phyloP scores from a whole-genome alignment of 2,329 filamentous ascomycete species.

The Alternaria angustiovoidea region DNA sequence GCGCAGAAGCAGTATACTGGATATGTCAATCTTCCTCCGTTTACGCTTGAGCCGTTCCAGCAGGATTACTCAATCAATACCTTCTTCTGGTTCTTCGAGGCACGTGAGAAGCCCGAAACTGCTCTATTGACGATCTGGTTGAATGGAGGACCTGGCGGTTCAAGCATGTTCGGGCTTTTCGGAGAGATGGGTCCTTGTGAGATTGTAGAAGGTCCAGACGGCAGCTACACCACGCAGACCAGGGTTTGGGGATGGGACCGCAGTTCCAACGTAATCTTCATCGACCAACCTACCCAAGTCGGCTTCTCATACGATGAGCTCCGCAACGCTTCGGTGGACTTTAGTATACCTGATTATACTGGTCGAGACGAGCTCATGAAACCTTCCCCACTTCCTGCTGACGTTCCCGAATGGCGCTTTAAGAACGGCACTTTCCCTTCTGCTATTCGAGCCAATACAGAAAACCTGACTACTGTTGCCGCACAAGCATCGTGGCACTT shows the following conservation, averaged over 20 bases:
- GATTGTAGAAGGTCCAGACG: slow-evolving; percentile 54
- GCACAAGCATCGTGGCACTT: slow-evolving; percentile 72
- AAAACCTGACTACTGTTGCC: slow-evolving; percentile 65
- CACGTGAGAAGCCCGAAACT: slow-evolving; percentile 59
- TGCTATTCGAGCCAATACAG: slow-evolving; percentile 57
- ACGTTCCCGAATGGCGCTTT: slow-evolving; percentile 52
- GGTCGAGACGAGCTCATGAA: slow-evolving; percentile 12
- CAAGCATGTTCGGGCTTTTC: slow-evolving; percentile 71
- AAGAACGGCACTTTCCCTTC: slow-evolving; percentile 73
- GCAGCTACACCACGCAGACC: slow-evolving; percentile 62
- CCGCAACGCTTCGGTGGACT: slow-evolving; percentile 58
- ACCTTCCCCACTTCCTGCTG: slow-evolving; percentile 42
- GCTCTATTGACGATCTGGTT: slow-evolving; percentile 67
- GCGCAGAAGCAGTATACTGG: slow-evolving; percentile 72
- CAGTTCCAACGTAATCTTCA: slow-evolving; percentile 66
- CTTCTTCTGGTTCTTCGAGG: slow-evolving; percentile 72
- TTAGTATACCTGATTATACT: slow-evolving; percentile 9
- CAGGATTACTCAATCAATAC: slow-evolving; percentile 67
- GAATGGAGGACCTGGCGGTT: slow-evolving; percentile 72
- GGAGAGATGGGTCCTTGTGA: slow-evolving; percentile 63
- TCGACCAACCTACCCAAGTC: slow-evolving; percentile 73
- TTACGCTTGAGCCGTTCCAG: slow-evolving; percentile 55
- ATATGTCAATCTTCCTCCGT: slow-evolving; percentile 70
- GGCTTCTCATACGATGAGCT: slow-evolving; percentile 72
- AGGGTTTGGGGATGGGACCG: slow-evolving; percentile 73